Percentiles rank a stretch among this genome's conserved stretches.
Evolutionary conservation across 2,329 filamentous ascomycete genomes (phyloP).

Genomic region (Aspergillus tanneri): DNA sequence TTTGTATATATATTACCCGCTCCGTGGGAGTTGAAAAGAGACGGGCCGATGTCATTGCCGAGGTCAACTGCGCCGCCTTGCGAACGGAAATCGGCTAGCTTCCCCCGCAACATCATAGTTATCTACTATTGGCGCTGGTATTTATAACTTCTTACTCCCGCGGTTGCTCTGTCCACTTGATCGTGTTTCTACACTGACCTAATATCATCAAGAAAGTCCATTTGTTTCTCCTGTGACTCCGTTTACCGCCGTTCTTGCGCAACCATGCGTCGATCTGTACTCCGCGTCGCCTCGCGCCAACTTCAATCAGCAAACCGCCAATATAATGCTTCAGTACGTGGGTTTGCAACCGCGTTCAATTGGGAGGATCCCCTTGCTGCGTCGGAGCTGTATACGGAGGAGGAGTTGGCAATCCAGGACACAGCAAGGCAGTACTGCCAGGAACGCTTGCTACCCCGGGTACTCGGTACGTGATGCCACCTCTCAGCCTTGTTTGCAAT

Average conservation of each 20-base stretch:
- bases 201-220: too few relatives aligned
- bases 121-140: too few relatives aligned
- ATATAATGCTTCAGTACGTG: conserved; percentile 19
- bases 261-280: conserved; percentile 35
- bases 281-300: conserved; percentile 34
- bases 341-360: conserved; percentile 61
- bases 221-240: conserved; percentile 2
- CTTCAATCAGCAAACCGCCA: conserved; percentile 24
- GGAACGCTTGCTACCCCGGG: conserved; percentile 78
- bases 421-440: conserved; percentile 94
- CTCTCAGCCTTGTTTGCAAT: conserved; percentile 4
- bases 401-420: conserved; percentile 85
- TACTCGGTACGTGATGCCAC: conserved; percentile 65
- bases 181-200: too few relatives aligned
- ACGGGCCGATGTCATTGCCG: conserved; percentile 3
- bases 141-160: too few relatives aligned
- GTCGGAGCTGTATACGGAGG: conserved; percentile 77
- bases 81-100: not conserved
- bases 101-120: not conserved
- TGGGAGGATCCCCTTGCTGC: conserved; percentile 87
- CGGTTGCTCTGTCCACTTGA: too few relatives aligned
- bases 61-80: not conserved
- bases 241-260: not conserved
- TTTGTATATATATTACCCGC: too few relatives aligned
- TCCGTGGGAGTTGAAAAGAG: not conserved